Evolutionary conservation across 495 filamentous ascomycete species (phyloP).

Genomic region (Ascobolus immersus): DNA sequence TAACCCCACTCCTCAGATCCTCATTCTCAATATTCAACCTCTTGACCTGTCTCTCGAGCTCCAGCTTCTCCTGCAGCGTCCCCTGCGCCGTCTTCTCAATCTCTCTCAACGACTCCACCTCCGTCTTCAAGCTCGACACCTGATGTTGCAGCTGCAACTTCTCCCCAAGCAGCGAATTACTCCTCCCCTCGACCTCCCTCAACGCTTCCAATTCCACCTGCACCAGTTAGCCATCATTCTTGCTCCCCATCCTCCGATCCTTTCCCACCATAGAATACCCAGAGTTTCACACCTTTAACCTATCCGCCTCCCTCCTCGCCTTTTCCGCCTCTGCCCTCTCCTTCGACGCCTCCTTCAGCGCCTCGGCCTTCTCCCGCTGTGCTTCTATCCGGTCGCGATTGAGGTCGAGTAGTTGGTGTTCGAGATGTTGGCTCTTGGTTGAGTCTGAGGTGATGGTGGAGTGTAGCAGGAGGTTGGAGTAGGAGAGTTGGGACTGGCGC

Average conservation of each 20-base stretch:
- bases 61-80: slow-evolving; percentile 21
- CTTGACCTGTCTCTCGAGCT: slow-evolving; percentile 13
- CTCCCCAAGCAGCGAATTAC: slow-evolving; percentile 44
- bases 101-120: slow-evolving; percentile 49
- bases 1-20: slow-evolving; percentile 9
- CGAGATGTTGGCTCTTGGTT: too few relatives aligned
- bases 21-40: slow-evolving; percentile 11
- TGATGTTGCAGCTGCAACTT: slow-evolving; percentile 52
- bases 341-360: slow-evolving; percentile 32
- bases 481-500: slow-evolving; percentile 19
- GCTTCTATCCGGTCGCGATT: slow-evolving; percentile 25
- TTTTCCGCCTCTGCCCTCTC: slow-evolving; percentile 27
- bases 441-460: neutral
- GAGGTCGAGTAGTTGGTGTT: slow-evolving; percentile 29
- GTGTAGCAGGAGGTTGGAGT: slow-evolving; percentile 25
- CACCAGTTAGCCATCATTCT: neutral
- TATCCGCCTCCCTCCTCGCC: slow-evolving; percentile 37
- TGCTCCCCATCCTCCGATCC: neutral
- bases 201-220: slow-evolving; percentile 44
- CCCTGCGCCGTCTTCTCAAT: slow-evolving; percentile 37
- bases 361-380: slow-evolving; percentile 23
- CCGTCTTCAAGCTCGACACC: slow-evolving; percentile 40
- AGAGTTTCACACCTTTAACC: slow-evolving; percentile 31
- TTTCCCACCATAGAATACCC: neutral
- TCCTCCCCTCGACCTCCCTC: slow-evolving; percentile 34